Evolutionary conservation across 495 filamentous ascomycete species (phyloP).

Genomic region (Choiromyces venosus): DNA sequence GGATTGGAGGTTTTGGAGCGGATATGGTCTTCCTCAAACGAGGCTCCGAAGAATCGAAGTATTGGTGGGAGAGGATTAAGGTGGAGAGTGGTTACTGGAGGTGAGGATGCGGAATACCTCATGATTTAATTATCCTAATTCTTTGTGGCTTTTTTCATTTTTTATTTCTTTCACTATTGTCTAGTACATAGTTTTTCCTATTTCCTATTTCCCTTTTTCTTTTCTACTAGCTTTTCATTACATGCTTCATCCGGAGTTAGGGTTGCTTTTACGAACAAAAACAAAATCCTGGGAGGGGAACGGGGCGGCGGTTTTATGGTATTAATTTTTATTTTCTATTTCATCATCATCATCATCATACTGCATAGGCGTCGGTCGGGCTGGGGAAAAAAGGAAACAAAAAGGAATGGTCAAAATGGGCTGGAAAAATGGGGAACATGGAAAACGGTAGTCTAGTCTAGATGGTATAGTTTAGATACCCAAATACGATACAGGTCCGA

Average conservation of each 20-base stretch:
- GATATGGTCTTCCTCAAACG: slow-evolving; percentile 57
- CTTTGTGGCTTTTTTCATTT: not conserved
- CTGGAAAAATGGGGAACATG: not conserved
- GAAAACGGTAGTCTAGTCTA: not conserved
- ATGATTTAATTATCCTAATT: slow-evolving; percentile 36
- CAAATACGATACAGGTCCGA: not conserved
- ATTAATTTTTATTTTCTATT: not conserved
- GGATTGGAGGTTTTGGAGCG: slow-evolving; percentile 79
- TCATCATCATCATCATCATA: not conserved
- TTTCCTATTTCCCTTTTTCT: not conserved
- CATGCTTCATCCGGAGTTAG: not conserved
- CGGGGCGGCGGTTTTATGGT: not conserved
- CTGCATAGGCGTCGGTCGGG: not conserved
- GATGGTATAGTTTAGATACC: not conserved
- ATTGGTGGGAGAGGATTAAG: slow-evolving; percentile 37
- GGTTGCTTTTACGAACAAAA: slow-evolving; percentile 2
- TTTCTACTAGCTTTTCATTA: not conserved
- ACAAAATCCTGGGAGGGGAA: not conserved
- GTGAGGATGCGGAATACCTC: slow-evolving; percentile 66
- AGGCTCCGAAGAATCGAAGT: slow-evolving; percentile 24
- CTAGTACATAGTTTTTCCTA: not conserved
- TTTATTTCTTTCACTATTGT: slow-evolving; percentile 19
- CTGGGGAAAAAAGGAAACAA: not conserved
- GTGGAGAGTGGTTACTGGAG: slow-evolving; percentile 48
- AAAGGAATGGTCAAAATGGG: not conserved